These are phyloP conservation scores for Primulina eburnea DNA, from an alignment of 257 asterid genomes.

Conservation along the genomic window DNA sequence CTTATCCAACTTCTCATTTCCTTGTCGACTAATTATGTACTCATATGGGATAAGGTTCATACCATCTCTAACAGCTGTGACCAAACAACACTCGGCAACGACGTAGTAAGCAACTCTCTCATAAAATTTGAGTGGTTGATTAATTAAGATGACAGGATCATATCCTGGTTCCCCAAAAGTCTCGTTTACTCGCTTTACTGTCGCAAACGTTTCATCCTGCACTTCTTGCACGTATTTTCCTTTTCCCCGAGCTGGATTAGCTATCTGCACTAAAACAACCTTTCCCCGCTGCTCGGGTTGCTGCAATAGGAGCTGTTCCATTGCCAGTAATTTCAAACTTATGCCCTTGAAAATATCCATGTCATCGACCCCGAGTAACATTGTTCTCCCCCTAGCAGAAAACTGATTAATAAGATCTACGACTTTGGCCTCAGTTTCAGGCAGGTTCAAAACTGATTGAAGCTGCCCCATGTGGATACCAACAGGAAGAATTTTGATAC, in stretches of 20 bases:
- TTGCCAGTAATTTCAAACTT: not conserved
- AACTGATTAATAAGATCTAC: not conserved
- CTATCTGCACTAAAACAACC: not conserved
- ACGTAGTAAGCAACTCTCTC: not conserved
- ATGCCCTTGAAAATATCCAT: not conserved
- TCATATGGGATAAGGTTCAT: not conserved
- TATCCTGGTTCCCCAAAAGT: slow-evolving; percentile 48
- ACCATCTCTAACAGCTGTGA: not conserved
- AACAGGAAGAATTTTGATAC: not conserved
- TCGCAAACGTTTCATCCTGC: not conserved
- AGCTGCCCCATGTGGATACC: slow-evolving; percentile 1
- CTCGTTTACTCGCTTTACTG: slow-evolving; percentile 35
- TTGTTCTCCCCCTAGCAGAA: not conserved
- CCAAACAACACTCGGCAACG: not conserved
- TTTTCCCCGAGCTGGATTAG: not conserved
- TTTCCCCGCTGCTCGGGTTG: not conserved
- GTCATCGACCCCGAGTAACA: not conserved
- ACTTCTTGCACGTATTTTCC: not conserved
- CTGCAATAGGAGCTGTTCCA: not conserved
- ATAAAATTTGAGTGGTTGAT: slow-evolving; percentile 35
- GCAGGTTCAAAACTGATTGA: not conserved
- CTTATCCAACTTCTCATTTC: not conserved
- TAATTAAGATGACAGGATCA: slow-evolving; percentile 50
- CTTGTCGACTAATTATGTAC: not conserved
- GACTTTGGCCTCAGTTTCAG: not conserved